Base-by-base conservation (phyloP, 2,329 filamentous ascomycete species). In the Alternaria burnsii region DNA sequence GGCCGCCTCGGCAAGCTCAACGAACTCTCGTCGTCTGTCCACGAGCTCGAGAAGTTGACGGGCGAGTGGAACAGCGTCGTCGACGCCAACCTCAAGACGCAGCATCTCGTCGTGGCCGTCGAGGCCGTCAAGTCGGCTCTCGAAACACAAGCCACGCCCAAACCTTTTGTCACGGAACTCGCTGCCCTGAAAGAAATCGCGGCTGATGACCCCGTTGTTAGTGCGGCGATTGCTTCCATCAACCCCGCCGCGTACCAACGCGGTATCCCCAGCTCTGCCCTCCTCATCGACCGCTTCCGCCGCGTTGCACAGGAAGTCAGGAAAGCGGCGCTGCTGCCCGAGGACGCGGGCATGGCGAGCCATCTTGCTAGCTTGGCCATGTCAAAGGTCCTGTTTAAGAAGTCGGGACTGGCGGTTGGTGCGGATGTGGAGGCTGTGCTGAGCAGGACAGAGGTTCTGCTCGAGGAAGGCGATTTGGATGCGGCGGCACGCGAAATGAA, bases 361-460 rank as follows among this genome's bases (percentile, higher is more conserved):
- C 95, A 99, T 78, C 93, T 94, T 3, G 94, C 93, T 43, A 95
- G 91, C 78, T 90, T 92, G 78, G 85, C 96, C 47, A 84, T 99
- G 71, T 97, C 92, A 84, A 96, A 97, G 82, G 86, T 98, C 53
- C 88, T 98, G 82, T 98, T 99, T 87, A 93, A 93, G 85, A 98
- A 98, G 86, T 89, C 77, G 4, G 78, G 77, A 6, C 84, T 95
- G 47, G 91, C 93, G 0, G 88, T 88, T 24, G 93, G 94, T 20
- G 86, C 92, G 70, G 94, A 98, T 74, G 94, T 98, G 22, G 95
- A 99, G 85, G 96, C 93, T 73, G 90, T 98, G 61, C 86, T 99
- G 47, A 91, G 92, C 3, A 87, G 95, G 65, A 94, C 95, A 1
- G 94, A 99, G 81, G 93, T 89, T 8, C 86, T 93, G 70, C 86